Evolutionary conservation across 768 basidiomycete genomes (phyloP), one percentile per base, ranked within the genome.

Genomic region (Amanita pallidorosea): DNA sequence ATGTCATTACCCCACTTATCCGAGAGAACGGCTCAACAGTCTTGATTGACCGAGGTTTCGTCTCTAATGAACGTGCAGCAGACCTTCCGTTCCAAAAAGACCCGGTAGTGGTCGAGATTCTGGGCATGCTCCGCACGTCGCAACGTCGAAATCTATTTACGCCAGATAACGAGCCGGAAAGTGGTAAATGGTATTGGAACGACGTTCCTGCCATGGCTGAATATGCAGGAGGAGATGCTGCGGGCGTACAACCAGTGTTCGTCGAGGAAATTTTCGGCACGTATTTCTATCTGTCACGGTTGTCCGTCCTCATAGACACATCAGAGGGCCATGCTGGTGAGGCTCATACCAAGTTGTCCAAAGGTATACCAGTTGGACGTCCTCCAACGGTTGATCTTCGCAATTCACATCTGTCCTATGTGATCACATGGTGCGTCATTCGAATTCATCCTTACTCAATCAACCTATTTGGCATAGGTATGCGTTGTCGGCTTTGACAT

Each of bases 331-430:
- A 90, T 59, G 80, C 81, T 3, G 90, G 87, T 12, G 83, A 92
- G 49, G 85, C 80, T 18, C 63, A 75, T 25, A 63, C 71, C 23
- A 70, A 72, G 51, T 59, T 89, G 15, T 64, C 68, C 5, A 82
- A 79, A 53, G 96, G 93, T 12, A 72, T 85, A 42, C 96, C 96
- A 2, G 69, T 98, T 42, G 96, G 95, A 37, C 80, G 91, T 45
- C 65, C 83, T 20, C 79, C 91, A 3, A 79, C 79, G 2, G 81
- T 97, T 22, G 91, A 97, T 59, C 69, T 99, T 41, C 76, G 96
- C 44, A 99, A 99, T 65, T 80, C 90, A 34, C 96, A 99, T 68
- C 74, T 89, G 6, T 93, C 91, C 9, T 99, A 99, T 67, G 90
- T 96, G 4, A 77, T 87, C 12, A 99, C 94, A 9, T 99, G 96